Base-by-base conservation (phyloP, 2,329 filamentous ascomycete genomes). In the Penicillium sp. region DNA sequence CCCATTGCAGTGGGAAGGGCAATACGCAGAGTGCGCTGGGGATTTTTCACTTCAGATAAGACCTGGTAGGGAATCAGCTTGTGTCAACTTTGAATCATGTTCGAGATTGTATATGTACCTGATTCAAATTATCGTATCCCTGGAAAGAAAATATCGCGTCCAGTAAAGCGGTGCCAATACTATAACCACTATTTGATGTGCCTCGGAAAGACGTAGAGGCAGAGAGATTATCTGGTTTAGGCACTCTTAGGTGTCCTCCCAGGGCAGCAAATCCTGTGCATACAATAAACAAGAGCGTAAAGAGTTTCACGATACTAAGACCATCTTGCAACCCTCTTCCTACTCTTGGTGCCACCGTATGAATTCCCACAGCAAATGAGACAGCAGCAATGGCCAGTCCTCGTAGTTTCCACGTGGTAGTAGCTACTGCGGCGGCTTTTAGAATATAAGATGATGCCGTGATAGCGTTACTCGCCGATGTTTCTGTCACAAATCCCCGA, bases 31-130 rank as follows among this genome's bases (percentile, higher is more conserved):
- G 82, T 85, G n/a, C 73, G 75, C 10, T 81, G 75, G 0, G 82
- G 82, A 58, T 83, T 76, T 51, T 75, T 77, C 29, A 83, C 79
- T 65, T 83, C 81, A 10, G 75, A 79, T 43, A 84, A 70, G 5
- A 82, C 81, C 52, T 69, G 55, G 16, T 49, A 21, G 14, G 1
- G 5, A 11, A 5, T 46, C 19, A 51, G 31, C 24, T 4, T 9
- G 6, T 18, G 28, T 9, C n/a, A 14, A n/a, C n/a, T n/a, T n/a
- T n/a, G n/a, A n/a, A n/a, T n/a, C n/a, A n/a, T n/a, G n/a, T n/a
- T n/a, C n/a, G n/a, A n/a, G n/a, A n/a, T 18, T 14, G 21, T 31
- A 10, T 10, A 10, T 49, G 34, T 18, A 49, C n/a, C 13, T 51
- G 58, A 36, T 59, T 65, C 21, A 64, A 13, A 18, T 59, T 60